Evolutionary conservation across 2,329 filamentous ascomycete genomes (phyloP), one percentile per base, ranked within the genome.

Genomic region (Parastagonospora avenae): DNA sequence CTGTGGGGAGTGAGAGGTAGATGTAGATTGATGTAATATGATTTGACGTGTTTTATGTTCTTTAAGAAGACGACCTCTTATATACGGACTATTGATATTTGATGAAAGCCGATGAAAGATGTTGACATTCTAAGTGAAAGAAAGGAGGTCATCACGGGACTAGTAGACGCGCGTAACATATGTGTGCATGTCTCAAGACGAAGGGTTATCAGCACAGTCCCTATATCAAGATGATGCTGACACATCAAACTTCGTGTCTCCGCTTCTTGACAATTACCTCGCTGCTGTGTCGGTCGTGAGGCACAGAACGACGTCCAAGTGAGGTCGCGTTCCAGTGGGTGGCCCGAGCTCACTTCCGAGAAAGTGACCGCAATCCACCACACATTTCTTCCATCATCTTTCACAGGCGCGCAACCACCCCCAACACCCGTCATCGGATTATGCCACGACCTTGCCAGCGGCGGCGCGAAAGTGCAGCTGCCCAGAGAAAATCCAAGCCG

Each of bases 391-490:
- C 4, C 27, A 8, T n/a, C 15, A 4, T 15, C 19, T 8, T 15
- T 24, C 15, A 19, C 11, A 14, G 4, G 15, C 6, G 15, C 6
- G 4, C 9, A 24, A 19, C 14, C 4, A 19, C 15, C 8, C 6
- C 15, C 7, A 10, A 42, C n/a, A 2, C 2, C 33, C 15, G 40
- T 14, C 12, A 8, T 35, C 53, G 43, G 39, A 48, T 49, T 32
- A 66, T 66, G 63, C 57, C 61, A 50, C 63, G 63, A 54, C 63
- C 61, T 27, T 64, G 61, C 48, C 63, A 66, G 41, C 57, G 58
- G 53, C 56, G 63, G 52, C 63, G 63, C 48, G 58, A 60, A 24
- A 63, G 55, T 46, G 58, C 59, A 33, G 60, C 54, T 37, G 58
- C 60, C 6, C 55, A 66, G n/a, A 55, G 50, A 8, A 55, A 53